Percentiles rank a stretch among this genome's conserved stretches.
Evolutionary conservation across 176 grass and related monocot genomes (phyloP).

Genomic region (Ananas comosus): DNA sequence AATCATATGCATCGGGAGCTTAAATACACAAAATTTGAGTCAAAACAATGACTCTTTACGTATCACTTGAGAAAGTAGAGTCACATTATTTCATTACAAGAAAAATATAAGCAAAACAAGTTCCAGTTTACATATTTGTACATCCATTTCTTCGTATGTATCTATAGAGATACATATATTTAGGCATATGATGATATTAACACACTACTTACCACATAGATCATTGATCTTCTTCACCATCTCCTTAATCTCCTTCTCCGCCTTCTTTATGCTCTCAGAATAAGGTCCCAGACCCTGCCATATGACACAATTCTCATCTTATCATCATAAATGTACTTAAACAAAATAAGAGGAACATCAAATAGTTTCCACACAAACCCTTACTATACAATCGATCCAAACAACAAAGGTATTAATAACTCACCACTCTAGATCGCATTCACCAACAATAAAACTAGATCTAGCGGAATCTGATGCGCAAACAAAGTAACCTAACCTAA

Average conservation of each 20-base stretch:
- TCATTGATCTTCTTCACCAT: constrained; percentile 84
- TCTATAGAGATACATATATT: background rate
- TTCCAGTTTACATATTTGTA: background rate
- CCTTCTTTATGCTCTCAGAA: constrained; percentile 75
- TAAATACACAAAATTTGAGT: no score
- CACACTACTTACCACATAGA: constrained; percentile 43
- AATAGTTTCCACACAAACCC: background rate
- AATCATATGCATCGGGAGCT: no score
- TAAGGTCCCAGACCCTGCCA: constrained; percentile 80
- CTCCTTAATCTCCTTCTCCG: constrained; percentile 91
- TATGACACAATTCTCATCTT: constrained; percentile 17
- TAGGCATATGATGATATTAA: background rate
- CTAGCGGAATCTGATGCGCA: background rate
- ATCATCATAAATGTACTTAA: background rate
- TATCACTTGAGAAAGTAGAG: no score
- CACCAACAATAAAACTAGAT: background rate
- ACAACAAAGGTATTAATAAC: background rate
- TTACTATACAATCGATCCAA: background rate
- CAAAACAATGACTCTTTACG: no score
- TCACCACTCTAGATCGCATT: constrained; percentile 1
- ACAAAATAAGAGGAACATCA: background rate
- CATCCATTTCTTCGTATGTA: background rate
- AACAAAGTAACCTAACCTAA: background rate
- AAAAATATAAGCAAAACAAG: no score
- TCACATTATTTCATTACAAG: no score